Evolutionary conservation across 2,329 filamentous ascomycete species (phyloP).

Genomic region (Cladophialophora psammophila): DNA sequence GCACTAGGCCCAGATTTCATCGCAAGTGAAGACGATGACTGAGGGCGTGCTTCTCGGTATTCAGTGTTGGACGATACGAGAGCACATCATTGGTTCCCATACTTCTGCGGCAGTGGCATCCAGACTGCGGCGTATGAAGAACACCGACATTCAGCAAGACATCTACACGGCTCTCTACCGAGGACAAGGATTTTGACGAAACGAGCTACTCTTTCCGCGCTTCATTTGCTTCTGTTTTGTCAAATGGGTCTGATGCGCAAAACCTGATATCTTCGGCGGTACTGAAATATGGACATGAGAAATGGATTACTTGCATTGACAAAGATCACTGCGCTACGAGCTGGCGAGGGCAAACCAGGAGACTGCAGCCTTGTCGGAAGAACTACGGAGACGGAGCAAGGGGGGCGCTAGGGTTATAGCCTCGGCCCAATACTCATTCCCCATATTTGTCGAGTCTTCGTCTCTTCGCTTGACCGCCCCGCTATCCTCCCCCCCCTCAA

Average conservation of each 20-base stretch:
- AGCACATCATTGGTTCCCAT: neutral
- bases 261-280: neutral
- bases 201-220: neutral
- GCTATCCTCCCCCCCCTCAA: neutral
- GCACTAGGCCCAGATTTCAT: slow-evolving; percentile 14
- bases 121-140: neutral
- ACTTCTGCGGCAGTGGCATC: neutral
- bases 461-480: neutral
- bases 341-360: neutral
- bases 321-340: neutral
- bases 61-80: neutral
- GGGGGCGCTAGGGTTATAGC: neutral
- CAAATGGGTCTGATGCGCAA: neutral
- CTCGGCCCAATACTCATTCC: neutral
- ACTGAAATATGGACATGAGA: neutral
- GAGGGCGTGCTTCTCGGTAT: neutral
- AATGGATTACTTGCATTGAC: neutral
- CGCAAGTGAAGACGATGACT: slow-evolving; percentile 32
- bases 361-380: neutral
- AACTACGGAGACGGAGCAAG: neutral
- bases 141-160: neutral
- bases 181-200: neutral
- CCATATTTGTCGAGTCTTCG: neutral
- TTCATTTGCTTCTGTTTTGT: neutral
- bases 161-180: neutral